Conservation (phyloP, 176 grass and related monocot species). For the Oryza coarctata region DNA sequence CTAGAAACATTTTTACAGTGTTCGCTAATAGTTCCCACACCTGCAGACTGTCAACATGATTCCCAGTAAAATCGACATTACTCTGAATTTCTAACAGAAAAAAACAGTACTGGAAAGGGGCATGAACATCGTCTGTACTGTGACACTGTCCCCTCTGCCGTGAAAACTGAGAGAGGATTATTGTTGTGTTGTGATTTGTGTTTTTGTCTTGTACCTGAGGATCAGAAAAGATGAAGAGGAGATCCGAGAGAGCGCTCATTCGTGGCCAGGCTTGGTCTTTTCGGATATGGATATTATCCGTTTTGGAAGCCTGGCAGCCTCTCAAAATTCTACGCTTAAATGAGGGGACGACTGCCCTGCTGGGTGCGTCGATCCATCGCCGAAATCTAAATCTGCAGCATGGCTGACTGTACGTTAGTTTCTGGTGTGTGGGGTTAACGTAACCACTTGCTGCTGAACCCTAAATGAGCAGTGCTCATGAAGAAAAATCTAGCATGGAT, state of each 20-base stretch:
- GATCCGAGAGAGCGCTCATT: slow-evolving; percentile 51
- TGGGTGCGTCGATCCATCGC: background rate
- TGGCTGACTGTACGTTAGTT: background rate
- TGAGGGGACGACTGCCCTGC: background rate
- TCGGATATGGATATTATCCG: slow-evolving; percentile 75
- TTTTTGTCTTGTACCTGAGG: slow-evolving; percentile 32
- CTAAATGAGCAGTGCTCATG: background rate
- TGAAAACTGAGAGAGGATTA: background rate
- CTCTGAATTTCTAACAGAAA: background rate
- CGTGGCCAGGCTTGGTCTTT: slow-evolving; percentile 64
- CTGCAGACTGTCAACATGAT: background rate
- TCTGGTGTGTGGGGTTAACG: background rate
- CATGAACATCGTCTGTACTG: background rate
- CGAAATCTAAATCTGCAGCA: slow-evolving; percentile 37
- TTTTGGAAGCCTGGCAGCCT: slow-evolving; percentile 45
- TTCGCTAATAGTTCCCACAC: background rate
- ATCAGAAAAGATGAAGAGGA: slow-evolving; percentile 75
- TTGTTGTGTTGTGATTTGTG: background rate
- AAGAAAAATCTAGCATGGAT: background rate
- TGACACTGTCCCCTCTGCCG: slow-evolving; percentile 3
- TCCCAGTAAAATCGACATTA: background rate
- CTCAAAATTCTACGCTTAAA: slow-evolving; percentile 32
- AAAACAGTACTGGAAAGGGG: background rate
- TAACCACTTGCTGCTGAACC: background rate
- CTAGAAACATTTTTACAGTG: background rate